Percentiles rank a stretch among this genome's conserved stretches.
Conservation (phyloP, 1,284 basidiomycete species). For the Wallemia hederae region DNA sequence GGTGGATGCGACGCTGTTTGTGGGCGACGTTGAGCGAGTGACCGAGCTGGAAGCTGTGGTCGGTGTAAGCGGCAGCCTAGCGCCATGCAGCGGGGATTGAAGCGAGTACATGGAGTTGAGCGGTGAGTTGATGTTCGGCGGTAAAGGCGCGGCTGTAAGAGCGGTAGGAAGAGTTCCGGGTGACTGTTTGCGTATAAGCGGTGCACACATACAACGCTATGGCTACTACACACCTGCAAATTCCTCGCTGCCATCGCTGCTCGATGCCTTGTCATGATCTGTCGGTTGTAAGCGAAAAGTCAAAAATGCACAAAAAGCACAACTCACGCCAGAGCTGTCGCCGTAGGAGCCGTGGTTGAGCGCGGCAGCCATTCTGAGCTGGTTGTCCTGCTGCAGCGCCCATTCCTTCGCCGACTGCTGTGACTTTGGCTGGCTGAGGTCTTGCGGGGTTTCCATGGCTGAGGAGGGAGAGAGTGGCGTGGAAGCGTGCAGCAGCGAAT, state of each 20-base stretch:
- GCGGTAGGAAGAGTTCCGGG: neutral
- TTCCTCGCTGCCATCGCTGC: neutral
- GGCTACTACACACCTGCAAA: neutral
- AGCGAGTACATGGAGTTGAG: neutral
- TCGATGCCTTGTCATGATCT: constrained; percentile 1
- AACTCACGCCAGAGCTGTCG: neutral
- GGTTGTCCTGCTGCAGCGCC: neutral
- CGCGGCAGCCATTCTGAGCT: neutral
- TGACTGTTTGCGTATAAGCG: neutral
- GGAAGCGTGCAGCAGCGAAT: no score
- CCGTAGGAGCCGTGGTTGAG: neutral
- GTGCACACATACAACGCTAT: neutral
- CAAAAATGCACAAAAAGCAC: neutral
- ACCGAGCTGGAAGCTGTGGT: neutral
- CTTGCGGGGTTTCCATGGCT: neutral
- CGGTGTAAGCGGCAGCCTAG: neutral
- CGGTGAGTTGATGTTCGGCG: neutral
- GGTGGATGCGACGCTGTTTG: constrained; percentile 1
- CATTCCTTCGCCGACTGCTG: neutral
- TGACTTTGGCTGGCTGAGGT: neutral
- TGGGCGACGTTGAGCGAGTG: neutral
- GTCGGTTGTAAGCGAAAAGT: neutral
- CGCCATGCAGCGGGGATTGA: neutral
- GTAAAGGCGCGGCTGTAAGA: neutral
- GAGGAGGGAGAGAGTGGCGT: no score